Conservation (phyloP, 2,329 filamentous ascomycete genomes). For the Hypoxylon sp. region DNA sequence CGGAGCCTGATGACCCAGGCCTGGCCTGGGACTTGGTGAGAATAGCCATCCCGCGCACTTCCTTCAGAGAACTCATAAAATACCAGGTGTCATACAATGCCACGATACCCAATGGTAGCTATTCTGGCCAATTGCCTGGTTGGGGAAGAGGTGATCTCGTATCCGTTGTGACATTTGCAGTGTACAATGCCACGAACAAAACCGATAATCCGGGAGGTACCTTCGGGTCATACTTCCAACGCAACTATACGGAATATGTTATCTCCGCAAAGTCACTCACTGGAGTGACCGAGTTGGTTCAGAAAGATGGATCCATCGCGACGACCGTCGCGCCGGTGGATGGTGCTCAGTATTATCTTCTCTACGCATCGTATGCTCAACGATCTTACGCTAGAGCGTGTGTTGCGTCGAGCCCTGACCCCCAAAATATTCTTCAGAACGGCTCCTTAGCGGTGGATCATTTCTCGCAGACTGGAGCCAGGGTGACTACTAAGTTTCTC, state of each 20-base stretch:
- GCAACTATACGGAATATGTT: background rate
- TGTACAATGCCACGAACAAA: background rate
- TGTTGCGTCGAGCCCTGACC: background rate
- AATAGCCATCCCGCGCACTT: background rate
- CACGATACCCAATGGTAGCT: background rate
- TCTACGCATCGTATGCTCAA: background rate
- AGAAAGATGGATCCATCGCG: background rate
- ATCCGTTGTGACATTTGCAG: background rate
- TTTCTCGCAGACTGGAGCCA: background rate
- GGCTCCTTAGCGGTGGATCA: conserved; percentile 1
- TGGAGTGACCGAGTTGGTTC: background rate
- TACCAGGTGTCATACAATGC: background rate
- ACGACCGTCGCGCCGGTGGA: background rate
- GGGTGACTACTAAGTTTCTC: background rate
- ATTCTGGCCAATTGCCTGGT: conserved; percentile 1
- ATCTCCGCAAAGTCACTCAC: background rate
- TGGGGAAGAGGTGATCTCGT: background rate
- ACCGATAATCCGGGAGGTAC: background rate
- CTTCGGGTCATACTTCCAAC: background rate
- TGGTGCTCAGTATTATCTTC: background rate
- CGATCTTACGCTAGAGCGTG: background rate
- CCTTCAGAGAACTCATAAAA: background rate
- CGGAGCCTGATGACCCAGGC: background rate
- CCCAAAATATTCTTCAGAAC: conserved; percentile 2
- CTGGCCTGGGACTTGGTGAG: background rate